phyloP scores from a whole-genome alignment of 2,329 filamentous ascomycete species.

The Fusarium tuaranense region DNA sequence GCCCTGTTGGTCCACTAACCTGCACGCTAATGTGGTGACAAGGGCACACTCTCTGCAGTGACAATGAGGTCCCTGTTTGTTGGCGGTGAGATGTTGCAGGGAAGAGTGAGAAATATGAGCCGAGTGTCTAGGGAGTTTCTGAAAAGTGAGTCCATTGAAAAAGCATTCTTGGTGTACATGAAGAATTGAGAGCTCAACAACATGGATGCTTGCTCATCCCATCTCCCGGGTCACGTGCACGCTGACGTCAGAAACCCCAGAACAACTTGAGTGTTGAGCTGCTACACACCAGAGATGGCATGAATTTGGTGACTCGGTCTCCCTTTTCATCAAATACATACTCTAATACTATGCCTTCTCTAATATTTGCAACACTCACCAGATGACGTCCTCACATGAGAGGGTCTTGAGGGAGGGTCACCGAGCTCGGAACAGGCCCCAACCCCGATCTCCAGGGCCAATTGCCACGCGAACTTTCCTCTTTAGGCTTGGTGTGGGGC shows the following conservation, averaged over 20 bases:
- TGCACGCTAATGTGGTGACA: constrained; percentile 1
- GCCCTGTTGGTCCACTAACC: constrained; percentile 30
- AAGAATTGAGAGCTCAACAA: background rate
- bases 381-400: constrained; percentile 30
- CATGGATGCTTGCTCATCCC: background rate
- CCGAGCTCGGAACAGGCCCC: constrained; percentile 8
- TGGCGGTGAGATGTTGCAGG: constrained; percentile 12
- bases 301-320: background rate
- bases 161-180: background rate
- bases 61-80: background rate
- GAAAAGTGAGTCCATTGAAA: background rate
- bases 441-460: constrained; percentile 19
- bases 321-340: background rate
- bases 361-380: background rate
- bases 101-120: background rate
- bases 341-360: background rate
- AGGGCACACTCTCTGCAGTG: background rate
- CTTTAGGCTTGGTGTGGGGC: constrained; percentile 7
- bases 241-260: background rate
- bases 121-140: background rate
- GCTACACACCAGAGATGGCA: background rate
- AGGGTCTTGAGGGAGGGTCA: constrained; percentile 1
- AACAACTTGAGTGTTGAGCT: background rate
- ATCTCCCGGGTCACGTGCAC: background rate
- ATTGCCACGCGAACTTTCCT: constrained; percentile 11